These are phyloP conservation scores for Chloropicon primus DNA, from an alignment of 139 green algal genomes.

Conservation along the genomic window DNA sequence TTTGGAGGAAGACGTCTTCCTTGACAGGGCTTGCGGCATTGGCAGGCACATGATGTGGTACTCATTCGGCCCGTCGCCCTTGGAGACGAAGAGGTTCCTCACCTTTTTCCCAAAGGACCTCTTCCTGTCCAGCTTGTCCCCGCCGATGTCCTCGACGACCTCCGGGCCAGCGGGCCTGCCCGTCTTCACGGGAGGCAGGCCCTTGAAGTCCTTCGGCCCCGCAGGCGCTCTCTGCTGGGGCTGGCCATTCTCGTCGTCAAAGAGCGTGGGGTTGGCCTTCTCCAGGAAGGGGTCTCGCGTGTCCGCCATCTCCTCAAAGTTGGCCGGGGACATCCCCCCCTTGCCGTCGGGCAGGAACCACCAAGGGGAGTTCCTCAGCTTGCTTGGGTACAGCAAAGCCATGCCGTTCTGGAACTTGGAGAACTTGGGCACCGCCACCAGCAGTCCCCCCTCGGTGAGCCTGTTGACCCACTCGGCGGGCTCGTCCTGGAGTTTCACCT, in stretches of 20 bases:
- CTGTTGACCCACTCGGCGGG: background rate
- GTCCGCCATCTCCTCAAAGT: conserved; percentile 45
- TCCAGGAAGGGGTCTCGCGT: background rate
- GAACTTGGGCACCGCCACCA: conserved; percentile 65
- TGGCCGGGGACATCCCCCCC: conserved; percentile 36
- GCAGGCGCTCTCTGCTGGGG: background rate
- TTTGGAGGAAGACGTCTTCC: background rate
- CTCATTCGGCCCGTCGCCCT: background rate
- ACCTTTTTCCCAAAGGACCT: background rate
- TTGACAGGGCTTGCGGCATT: too few species aligned
- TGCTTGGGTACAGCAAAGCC: conserved; percentile 23
- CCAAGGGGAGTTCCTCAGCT: background rate
- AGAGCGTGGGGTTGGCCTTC: conserved; percentile 10
- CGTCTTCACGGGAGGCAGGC: too few species aligned
- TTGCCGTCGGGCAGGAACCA: conserved; percentile 35
- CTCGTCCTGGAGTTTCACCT: background rate
- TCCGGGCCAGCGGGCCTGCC: too few species aligned
- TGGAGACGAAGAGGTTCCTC: background rate
- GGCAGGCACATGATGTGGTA: background rate
- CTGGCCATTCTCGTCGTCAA: conserved; percentile 7
- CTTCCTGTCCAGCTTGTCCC: background rate
- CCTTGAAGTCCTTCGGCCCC: too few species aligned
- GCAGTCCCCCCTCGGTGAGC: conserved; percentile 21
- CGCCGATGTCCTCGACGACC: background rate
- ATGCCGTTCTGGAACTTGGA: conserved; percentile 63